Conservation (phyloP, 2,329 filamentous ascomycete species). For the Fusarium decemcellulare region DNA sequence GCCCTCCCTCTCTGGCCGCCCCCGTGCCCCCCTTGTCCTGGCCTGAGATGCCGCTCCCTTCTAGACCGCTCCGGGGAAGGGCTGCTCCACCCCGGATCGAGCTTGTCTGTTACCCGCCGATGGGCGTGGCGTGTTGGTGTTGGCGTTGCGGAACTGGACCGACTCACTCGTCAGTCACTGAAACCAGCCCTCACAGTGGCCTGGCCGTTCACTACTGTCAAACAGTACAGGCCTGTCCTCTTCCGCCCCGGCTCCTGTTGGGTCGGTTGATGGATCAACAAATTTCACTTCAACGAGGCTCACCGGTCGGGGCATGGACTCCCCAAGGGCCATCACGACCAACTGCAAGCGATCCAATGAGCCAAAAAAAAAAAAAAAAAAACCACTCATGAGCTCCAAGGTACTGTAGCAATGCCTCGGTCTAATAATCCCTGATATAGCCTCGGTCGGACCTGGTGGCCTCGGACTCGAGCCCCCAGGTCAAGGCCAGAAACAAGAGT, state of each 20-base stretch:
- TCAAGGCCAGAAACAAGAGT: neutral
- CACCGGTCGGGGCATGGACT: too few relatives aligned
- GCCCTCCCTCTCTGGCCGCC: too few relatives aligned
- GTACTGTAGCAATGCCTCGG: neutral
- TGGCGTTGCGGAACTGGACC: conserved; percentile 2
- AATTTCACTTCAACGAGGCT: too few relatives aligned
- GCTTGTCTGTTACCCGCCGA: conserved; percentile 39
- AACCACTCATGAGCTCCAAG: neutral
- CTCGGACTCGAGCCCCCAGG: neutral
- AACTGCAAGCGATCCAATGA: too few relatives aligned
- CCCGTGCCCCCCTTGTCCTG: neutral
- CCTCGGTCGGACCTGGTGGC: neutral
- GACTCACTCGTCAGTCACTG: neutral
- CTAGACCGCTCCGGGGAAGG: conserved; percentile 36
- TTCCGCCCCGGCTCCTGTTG: too few relatives aligned
- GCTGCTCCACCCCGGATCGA: conserved; percentile 43
- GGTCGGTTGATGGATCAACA: too few relatives aligned
- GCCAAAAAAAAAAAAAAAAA: neutral
- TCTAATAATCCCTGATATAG: neutral
- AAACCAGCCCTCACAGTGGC: too few relatives aligned
- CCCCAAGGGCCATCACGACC: too few relatives aligned
- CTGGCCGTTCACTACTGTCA: too few relatives aligned
- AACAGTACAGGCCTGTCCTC: too few relatives aligned
- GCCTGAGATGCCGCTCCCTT: conserved; percentile 24
- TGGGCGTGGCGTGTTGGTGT: conserved; percentile 39